A percentile compares a stretch with the other conserved stretches of the same genome.
phyloP scores from a whole-genome alignment of 2,329 filamentous ascomycete species.

The Diaporthe sp. region DNA sequence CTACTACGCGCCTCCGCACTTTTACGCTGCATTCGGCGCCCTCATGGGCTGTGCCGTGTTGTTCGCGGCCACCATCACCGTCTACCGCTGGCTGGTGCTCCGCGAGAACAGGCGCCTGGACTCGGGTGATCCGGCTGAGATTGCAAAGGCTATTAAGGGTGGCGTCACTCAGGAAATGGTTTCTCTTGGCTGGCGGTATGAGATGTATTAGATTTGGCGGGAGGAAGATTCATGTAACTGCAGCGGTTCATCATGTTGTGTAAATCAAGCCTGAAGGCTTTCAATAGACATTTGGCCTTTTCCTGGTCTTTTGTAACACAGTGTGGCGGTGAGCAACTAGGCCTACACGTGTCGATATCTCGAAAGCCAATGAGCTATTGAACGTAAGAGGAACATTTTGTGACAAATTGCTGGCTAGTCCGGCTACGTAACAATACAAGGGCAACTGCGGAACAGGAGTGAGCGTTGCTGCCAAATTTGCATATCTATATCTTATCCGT shows the following conservation, averaged over 20 bases:
- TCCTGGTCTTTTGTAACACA: background rate
- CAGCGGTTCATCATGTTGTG: background rate
- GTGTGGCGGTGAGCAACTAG: background rate
- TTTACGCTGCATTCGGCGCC: constrained; percentile 57
- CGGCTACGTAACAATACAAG: too few species aligned
- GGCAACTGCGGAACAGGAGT: too few species aligned
- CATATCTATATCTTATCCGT: too few species aligned
- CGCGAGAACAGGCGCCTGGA: constrained; percentile 57
- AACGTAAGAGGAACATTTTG: background rate
- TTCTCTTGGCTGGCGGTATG: constrained; percentile 57
- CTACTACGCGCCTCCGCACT: constrained; percentile 55
- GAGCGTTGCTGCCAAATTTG: background rate
- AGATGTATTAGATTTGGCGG: constrained; percentile 53
- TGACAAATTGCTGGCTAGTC: too few species aligned
- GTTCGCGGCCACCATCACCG: constrained; percentile 52
- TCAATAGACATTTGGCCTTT: background rate
- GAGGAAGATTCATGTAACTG: background rate
- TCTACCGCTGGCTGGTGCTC: constrained; percentile 54
- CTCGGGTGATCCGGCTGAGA: constrained; percentile 52
- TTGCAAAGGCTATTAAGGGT: constrained; percentile 56
- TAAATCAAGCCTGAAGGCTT: background rate
- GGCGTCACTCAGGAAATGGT: constrained; percentile 61
- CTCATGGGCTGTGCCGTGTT: constrained; percentile 53
- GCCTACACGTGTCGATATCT: background rate
- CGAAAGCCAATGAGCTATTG: background rate